Evolutionary conservation across 176 grass and related monocot genomes (phyloP).

Genomic region (Avena insularis): DNA sequence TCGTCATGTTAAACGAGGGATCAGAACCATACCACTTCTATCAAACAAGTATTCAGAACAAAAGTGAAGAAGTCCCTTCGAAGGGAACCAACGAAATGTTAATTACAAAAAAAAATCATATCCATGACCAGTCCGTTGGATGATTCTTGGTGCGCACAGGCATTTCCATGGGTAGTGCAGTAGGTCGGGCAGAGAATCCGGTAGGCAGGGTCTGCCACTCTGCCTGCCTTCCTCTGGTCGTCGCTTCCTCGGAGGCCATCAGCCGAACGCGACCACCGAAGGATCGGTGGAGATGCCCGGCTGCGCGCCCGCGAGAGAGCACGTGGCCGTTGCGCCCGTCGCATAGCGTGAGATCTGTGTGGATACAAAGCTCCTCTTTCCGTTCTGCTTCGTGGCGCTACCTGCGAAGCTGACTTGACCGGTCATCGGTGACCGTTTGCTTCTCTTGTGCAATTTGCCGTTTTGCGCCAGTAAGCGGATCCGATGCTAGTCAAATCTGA

Average conservation of each 20-base stretch:
- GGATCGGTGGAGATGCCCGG: constrained; percentile 35
- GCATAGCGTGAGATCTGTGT: background rate
- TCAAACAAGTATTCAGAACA: background rate
- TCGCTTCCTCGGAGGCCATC: background rate
- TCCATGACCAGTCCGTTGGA: background rate
- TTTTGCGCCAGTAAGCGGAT: background rate
- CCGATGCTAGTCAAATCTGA: constrained; percentile 17
- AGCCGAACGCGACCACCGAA: constrained; percentile 27
- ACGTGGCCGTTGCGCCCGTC: background rate
- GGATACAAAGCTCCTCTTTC: background rate
- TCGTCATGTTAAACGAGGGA: background rate
- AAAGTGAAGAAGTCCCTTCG: constrained; percentile 2
- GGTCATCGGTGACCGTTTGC: constrained; percentile 27
- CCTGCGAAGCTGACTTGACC: constrained; percentile 18
- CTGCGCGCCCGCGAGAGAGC: background rate
- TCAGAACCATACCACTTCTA: background rate
- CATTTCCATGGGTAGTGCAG: background rate
- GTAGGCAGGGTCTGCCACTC: background rate
- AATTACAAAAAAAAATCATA: background rate
- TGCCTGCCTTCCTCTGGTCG: background rate
- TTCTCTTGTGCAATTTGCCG: background rate
- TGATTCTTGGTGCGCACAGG: background rate
- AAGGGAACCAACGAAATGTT: background rate
- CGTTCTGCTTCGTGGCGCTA: constrained; percentile 38
- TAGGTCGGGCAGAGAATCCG: background rate